phyloP scores from a whole-genome alignment of 2,329 filamentous ascomycete genomes.

The Pseudogymnoascus sp. region DNA sequence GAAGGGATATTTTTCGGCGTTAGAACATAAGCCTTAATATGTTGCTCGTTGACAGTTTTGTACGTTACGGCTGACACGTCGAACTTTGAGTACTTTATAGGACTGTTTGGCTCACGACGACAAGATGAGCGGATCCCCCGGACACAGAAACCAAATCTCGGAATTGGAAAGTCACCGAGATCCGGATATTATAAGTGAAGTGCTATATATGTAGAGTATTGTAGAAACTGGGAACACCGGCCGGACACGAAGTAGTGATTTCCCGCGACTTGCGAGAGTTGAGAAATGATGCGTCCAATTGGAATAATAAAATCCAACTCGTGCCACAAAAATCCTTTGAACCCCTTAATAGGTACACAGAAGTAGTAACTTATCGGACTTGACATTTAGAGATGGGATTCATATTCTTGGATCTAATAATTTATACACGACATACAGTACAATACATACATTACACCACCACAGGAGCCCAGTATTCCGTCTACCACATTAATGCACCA shows the following conservation, averaged over 20 bases:
- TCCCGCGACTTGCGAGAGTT: too few species aligned
- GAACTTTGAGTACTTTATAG: slow-evolving; percentile 19
- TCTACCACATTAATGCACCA: background rate
- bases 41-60: slow-evolving; percentile 19
- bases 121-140: too few species aligned
- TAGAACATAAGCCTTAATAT: slow-evolving; percentile 17
- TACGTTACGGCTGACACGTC: slow-evolving; percentile 16
- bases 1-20: slow-evolving; percentile 16
- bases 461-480: background rate
- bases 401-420: background rate
- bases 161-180: too few species aligned
- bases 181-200: too few species aligned
- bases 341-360: background rate
- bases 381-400: background rate
- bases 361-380: background rate
- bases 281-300: background rate
- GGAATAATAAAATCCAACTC: background rate
- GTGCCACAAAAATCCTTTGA: background rate
- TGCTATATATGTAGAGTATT: too few species aligned
- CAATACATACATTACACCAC: background rate
- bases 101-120: too few species aligned
- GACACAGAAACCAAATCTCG: too few species aligned
- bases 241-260: too few species aligned
- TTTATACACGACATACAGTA: background rate
- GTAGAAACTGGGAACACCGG: too few species aligned